These are phyloP conservation scores for Globisporangium heterothallicum DNA, from an alignment of 352 stramenopile species.

Conservation along the genomic window DNA sequence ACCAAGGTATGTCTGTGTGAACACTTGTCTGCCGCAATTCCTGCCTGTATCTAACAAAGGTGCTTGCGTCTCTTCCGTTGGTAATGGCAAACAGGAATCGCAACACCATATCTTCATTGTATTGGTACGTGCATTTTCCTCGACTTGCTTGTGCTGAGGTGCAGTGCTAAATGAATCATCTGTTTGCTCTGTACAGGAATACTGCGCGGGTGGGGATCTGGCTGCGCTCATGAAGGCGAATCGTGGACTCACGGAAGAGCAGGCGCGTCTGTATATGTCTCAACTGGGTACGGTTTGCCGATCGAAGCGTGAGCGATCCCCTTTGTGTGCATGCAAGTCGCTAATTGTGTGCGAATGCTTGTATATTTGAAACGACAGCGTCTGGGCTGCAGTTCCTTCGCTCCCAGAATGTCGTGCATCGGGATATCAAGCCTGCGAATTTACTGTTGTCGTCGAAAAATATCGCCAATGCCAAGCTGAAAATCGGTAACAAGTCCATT, in stretches of 20 bases:
- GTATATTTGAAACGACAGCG: constrained; percentile 24
- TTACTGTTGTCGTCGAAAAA: constrained; percentile 71
- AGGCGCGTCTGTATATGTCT: constrained; percentile 74
- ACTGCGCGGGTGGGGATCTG: constrained; percentile 73
- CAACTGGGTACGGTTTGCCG: constrained; percentile 44
- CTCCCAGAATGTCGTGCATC: constrained; percentile 73
- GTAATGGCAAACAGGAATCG: constrained; percentile 47
- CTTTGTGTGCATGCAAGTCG: neutral
- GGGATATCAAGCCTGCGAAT: constrained; percentile 75
- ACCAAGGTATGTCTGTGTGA: constrained; percentile 32
- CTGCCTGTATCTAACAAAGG: neutral
- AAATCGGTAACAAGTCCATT: constrained; percentile 41
- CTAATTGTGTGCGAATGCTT: neutral
- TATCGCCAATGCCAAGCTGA: constrained; percentile 54
- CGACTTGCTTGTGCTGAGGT: no score
- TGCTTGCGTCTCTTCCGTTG: neutral
- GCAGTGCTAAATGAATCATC: no score
- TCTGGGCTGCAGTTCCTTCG: constrained; percentile 69
- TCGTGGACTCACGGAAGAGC: constrained; percentile 50
- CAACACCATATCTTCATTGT: constrained; percentile 83
- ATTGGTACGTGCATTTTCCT: constrained; percentile 37
- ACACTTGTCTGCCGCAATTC: neutral
- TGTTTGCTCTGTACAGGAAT: constrained; percentile 39
- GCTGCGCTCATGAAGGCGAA: constrained; percentile 64
- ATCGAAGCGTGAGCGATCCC: no score